Base-by-base conservation (phyloP, 345 rosid genomes). In the Triadica sebifera region DNA sequence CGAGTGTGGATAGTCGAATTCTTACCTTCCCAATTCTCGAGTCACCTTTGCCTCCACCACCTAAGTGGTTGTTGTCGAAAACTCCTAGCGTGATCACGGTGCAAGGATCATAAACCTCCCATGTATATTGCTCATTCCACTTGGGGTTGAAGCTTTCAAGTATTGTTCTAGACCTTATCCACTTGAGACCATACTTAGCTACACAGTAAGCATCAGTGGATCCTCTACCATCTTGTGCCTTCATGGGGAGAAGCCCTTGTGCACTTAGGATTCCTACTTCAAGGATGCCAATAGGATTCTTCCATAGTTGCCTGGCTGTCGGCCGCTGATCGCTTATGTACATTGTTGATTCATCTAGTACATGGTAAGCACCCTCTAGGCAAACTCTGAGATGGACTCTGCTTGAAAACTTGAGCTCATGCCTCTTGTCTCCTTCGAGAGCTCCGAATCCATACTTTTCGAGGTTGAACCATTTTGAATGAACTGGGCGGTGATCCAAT, bases 101-200 rank as follows among this genome's bases (percentile, higher is more conserved):
- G 77, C 76, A 80, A 52, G 82, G 82, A 72, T 80, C 82, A 24
- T 74, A 80, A 49, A 80, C 79, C 76, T 80, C 82, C 82, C n/a
- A 80, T 24, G 82, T 80, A 24, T 80, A 80, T 39, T 80, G 82
- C 70, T 80, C 82, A 46, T 80, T 80, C 82, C 82, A 80, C 73
- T 80, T 80, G 24, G 82, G 82, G 58, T 50, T 80, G 67, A 80
- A 80, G 63, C 58, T 80, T 4, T 75, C 82, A 0, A 80, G 37
- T 57, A 80, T 75, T 15, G 82, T 80, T 70, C 82, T 67, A n/a
- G 82, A 75, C 24, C 82, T 53, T 1, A 80, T 74, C 82, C 82
- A 80, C 66, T 80, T 80, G 45, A 74, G 65, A 12, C 82, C 82
- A 46, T 75, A 80, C 73, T 80, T 80, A 41, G 82, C 82, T 43